phyloP scores from a whole-genome alignment of 345 rosid genomes.

The Eucalyptus tenuipes region DNA sequence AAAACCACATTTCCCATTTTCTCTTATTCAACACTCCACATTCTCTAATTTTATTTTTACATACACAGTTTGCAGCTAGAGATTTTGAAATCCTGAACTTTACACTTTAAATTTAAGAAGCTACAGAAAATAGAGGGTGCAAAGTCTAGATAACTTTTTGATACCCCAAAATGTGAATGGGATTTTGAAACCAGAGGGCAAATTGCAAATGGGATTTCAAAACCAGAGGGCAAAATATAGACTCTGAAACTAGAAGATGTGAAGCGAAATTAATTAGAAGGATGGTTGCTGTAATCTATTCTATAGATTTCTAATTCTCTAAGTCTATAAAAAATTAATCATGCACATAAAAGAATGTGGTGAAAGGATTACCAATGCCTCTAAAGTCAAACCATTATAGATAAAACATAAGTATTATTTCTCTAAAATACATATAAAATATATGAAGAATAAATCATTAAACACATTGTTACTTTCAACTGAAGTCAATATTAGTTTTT shows the following conservation, averaged over 20 bases:
- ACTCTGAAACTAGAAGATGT: background rate
- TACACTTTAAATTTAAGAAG: background rate
- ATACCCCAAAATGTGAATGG: background rate
- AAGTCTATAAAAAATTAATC: background rate
- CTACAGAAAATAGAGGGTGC: background rate
- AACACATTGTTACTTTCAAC: background rate
- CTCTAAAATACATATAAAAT: background rate
- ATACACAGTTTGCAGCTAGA: background rate
- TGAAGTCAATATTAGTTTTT: background rate
- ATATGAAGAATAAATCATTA: background rate
- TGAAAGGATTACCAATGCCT: background rate
- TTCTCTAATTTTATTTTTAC: background rate
- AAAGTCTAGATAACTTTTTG: background rate
- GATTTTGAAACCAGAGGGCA: background rate
- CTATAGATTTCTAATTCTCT: background rate
- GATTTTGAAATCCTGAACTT: background rate
- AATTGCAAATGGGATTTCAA: background rate
- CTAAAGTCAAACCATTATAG: background rate
- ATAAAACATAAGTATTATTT: background rate
- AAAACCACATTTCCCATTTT: background rate
- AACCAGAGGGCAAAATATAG: background rate
- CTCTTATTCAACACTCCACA: background rate
- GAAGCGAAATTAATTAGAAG: background rate
- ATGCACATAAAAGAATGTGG: background rate
- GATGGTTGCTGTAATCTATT: background rate